Percentiles rank a stretch among this genome's conserved stretches.
Conservation (phyloP, 305 asterid species). For the Rubia peregrina region DNA sequence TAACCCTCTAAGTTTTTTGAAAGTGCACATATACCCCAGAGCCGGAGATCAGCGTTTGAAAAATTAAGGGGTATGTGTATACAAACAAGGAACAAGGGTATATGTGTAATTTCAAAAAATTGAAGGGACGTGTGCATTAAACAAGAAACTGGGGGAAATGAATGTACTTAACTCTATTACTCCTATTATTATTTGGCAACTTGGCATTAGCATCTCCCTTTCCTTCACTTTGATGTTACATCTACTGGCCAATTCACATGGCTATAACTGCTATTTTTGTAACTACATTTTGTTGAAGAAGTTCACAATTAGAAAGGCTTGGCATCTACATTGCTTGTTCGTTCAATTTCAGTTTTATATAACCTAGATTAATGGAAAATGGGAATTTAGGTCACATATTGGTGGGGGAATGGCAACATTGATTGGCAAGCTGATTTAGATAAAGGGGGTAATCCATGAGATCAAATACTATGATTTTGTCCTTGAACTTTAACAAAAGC, state of each 20-base stretch:
- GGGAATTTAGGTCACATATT: too few relatives aligned
- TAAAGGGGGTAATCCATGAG: background rate
- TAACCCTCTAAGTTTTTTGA: too few relatives aligned
- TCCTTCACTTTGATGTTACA: background rate
- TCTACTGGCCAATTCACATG: conserved; percentile 11
- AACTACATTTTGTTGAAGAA: background rate
- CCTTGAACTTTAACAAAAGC: conserved; percentile 3
- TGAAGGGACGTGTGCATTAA: too few relatives aligned
- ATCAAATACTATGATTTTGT: background rate
- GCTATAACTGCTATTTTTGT: background rate
- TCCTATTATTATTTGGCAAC: background rate
- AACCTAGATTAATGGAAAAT: background rate
- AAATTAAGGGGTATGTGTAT: too few relatives aligned
- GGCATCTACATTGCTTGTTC: conserved; percentile 3
- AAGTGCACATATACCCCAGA: too few relatives aligned
- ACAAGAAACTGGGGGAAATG: too few relatives aligned
- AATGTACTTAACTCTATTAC: too few relatives aligned
- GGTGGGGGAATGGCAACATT: background rate
- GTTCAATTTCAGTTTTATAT: background rate
- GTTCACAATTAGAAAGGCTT: background rate
- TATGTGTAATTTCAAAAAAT: too few relatives aligned
- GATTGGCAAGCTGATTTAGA: background rate
- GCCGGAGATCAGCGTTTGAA: too few relatives aligned
- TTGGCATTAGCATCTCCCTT: conserved; percentile 9
- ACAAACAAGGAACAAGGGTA: too few relatives aligned